Evolutionary conservation across 2,329 filamentous ascomycete genomes (phyloP).

Genomic region (Fusarium multiceps): DNA sequence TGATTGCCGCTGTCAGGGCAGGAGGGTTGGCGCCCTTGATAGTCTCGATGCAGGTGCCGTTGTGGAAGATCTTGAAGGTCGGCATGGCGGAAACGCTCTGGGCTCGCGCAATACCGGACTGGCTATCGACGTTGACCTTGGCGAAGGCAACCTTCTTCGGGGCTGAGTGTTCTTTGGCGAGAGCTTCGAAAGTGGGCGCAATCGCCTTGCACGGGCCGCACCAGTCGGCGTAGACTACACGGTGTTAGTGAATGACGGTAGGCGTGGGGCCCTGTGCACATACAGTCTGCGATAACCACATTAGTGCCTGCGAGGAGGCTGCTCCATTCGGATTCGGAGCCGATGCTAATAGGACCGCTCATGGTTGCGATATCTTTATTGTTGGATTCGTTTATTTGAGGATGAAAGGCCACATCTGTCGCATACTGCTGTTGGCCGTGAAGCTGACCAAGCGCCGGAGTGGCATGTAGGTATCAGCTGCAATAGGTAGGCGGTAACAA

Average conservation of each 20-base stretch:
- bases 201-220: slow-evolving; percentile 95
- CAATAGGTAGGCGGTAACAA: slow-evolving; percentile 40
- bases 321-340: slow-evolving; percentile 77
- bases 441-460: slow-evolving; percentile 36
- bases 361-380: slow-evolving; percentile 49
- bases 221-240: slow-evolving; percentile 91
- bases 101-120: slow-evolving; percentile 78
- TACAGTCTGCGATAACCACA: slow-evolving; percentile 92
- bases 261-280: slow-evolving; percentile 45
- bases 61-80: slow-evolving; percentile 92
- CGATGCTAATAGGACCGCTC: slow-evolving; percentile 65
- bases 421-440: slow-evolving; percentile 25
- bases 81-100: slow-evolving; percentile 90
- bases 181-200: slow-evolving; percentile 86
- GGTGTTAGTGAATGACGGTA: slow-evolving; percentile 42
- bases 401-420: slow-evolving; percentile 40
- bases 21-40: slow-evolving; percentile 84
- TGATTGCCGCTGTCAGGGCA: slow-evolving; percentile 79
- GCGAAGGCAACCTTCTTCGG: slow-evolving; percentile 87
- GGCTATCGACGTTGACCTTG: slow-evolving; percentile 90
- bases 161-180: slow-evolving; percentile 82
- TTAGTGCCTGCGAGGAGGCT: slow-evolving; percentile 76
- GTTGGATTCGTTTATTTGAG: slow-evolving; percentile 13
- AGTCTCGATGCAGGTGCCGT: slow-evolving; percentile 76
- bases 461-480: neutral